Conservation (phyloP, 139 green algal species). For the Monoraphidium neglectum region DNA sequence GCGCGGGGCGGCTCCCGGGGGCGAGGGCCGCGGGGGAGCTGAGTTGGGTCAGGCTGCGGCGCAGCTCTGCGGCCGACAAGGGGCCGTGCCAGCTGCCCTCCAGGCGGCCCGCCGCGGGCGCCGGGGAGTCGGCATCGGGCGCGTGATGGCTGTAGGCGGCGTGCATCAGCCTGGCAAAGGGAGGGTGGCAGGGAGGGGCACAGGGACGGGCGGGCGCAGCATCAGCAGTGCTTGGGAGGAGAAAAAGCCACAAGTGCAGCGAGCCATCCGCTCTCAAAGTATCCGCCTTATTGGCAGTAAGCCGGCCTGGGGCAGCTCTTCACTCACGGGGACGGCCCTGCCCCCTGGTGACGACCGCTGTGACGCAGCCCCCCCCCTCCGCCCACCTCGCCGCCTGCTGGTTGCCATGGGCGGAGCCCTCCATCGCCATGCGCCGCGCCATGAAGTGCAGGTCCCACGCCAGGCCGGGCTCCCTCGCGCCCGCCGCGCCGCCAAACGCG, state of each 20-base stretch:
- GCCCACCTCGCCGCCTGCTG: conserved; percentile 3
- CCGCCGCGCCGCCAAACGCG: no score
- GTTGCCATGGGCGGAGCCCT: conserved; percentile 44
- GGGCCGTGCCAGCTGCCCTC: conserved; percentile 31
- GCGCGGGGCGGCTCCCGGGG: not conserved
- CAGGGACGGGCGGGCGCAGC: no score
- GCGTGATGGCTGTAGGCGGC: not conserved
- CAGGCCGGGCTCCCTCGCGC: no score
- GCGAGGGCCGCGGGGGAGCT: not conserved
- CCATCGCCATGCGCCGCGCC: conserved; percentile 31
- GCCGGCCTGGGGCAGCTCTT: no score
- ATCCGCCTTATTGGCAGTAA: no score
- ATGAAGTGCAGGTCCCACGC: conserved; percentile 48
- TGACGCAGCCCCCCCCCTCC: no score
- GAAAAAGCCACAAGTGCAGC: no score
- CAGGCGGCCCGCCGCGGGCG: not conserved
- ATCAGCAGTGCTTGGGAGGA: no score
- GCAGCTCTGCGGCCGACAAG: not conserved
- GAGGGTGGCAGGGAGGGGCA: not conserved
- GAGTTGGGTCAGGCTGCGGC: not conserved
- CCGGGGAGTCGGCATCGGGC: no score
- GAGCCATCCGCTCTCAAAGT: no score
- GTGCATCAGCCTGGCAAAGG: not conserved
- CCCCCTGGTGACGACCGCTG: no score
- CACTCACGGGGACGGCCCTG: no score